These are phyloP conservation scores for Pseudofabraea citricarpa DNA, from an alignment of 2,329 filamentous ascomycete species.

Conservation along the genomic window DNA sequence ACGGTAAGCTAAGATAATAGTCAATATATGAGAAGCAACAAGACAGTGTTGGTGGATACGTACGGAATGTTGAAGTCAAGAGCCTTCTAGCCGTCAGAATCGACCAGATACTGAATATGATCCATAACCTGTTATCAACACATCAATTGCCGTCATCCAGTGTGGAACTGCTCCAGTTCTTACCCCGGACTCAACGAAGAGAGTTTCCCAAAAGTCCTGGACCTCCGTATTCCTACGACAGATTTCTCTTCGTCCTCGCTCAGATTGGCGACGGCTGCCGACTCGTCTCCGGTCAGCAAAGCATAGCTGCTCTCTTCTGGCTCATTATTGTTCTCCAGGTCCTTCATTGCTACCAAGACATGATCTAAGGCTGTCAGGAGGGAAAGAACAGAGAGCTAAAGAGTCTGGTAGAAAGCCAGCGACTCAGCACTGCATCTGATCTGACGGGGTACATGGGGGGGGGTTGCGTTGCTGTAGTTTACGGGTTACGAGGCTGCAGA, in stretches of 20 bases:
- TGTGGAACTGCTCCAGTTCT: not conserved
- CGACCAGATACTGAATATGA: conserved; percentile 11
- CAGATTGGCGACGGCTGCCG: not conserved
- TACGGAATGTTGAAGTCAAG: conserved; percentile 21
- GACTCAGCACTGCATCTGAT: too few relatives aligned
- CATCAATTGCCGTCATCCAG: not conserved
- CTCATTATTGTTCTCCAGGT: not conserved
- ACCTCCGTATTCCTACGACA: not conserved
- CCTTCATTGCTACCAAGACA: not conserved
- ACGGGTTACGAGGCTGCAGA: too few relatives aligned
- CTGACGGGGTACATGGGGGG: too few relatives aligned
- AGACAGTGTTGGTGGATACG: conserved; percentile 5
- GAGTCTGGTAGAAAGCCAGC: too few relatives aligned
- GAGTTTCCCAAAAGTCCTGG: not conserved
- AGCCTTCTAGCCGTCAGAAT: conserved; percentile 19
- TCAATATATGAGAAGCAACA: too few relatives aligned
- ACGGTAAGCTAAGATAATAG: conserved; percentile 16
- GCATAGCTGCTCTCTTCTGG: not conserved
- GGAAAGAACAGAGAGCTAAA: too few relatives aligned
- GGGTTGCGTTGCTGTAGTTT: too few relatives aligned
- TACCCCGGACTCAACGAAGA: not conserved
- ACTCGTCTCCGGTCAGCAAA: not conserved
- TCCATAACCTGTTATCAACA: conserved; percentile 9
- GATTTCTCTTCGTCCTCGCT: not conserved
- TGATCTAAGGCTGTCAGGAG: too few relatives aligned